Percentiles rank a stretch among this genome's conserved stretches.
phyloP scores from a whole-genome alignment of 306 rosid genomes.

The Clitoria ternatea region DNA sequence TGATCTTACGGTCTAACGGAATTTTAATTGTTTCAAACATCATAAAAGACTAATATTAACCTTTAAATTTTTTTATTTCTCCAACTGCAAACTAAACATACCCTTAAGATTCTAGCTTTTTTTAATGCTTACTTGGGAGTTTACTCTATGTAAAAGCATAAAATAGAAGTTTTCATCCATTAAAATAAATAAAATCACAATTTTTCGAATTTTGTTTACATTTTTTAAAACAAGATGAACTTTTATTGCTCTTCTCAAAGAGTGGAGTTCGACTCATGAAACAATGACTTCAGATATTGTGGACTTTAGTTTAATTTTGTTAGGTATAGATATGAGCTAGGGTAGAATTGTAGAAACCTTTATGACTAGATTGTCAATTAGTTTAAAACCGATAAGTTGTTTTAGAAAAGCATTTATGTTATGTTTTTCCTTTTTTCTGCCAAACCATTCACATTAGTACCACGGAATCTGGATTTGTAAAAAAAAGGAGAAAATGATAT shows the following conservation, averaged over 20 bases:
- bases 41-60: no score
- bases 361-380: background rate
- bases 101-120: no score
- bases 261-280: background rate
- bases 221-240: background rate
- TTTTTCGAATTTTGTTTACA: background rate
- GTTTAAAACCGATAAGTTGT: background rate
- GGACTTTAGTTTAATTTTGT: constrained; percentile 4
- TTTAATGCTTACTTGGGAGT: no score
- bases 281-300: background rate
- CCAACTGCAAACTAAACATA: no score
- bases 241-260: background rate
- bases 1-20: no score
- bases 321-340: background rate
- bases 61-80: no score
- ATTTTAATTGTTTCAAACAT: no score
- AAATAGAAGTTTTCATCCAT: background rate
- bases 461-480: background rate
- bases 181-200: background rate
- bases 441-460: background rate
- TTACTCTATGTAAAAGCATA: no score
- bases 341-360: background rate
- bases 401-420: background rate
- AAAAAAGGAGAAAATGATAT: background rate
- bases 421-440: background rate